Base-by-base conservation (phyloP, 805 yeast species). In the Sugiyamaella americana region DNA sequence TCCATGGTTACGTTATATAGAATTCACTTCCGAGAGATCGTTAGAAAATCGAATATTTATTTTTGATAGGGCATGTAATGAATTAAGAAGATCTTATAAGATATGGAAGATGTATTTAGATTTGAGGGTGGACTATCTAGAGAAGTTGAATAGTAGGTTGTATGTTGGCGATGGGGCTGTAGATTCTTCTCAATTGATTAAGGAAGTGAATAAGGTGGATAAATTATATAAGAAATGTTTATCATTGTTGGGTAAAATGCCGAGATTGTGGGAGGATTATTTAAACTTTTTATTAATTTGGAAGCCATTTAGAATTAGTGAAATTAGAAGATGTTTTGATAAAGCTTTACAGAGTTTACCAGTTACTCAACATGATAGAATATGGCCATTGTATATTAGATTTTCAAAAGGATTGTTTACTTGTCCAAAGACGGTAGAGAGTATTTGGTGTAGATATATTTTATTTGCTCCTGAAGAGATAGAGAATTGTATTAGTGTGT, bases 31-130 rank as follows among this genome's bases (percentile, higher is more conserved):
- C 4, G 37, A 47, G 5, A 53, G 63, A 32, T 47, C 68, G 0
- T 35, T 61, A 1, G 40, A 40, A 21, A 67, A 57, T 19, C 59
- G 56, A 22, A 52, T 54, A 2, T 77, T 74, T 46, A 67, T 83
- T 1, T 57, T 74, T 44, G 73, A 70, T 48, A 60, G 93, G 58
- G 81, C 84, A 0, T 71, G 75, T 13, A 52, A 55, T 5, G 56
- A 60, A 8, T 56, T 78, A 11, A 69, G 67, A 5, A 59, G 74
- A 43, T 74, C 79, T 2, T 72, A 72, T 51, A 73, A 75, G 51
- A 56, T 83, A 20, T 82, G 87, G 87, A 62, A 64, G 47, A 37
- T 60, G 6, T 79, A 78, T 53, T 52, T 79, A 20, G 71, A 70
- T 19, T 51, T 73, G 21, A 59, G 81, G 21, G 51, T 68, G 0